Base-by-base conservation (phyloP, 495 filamentous ascomycete genomes). In the Penicillium robsamsonii region DNA sequence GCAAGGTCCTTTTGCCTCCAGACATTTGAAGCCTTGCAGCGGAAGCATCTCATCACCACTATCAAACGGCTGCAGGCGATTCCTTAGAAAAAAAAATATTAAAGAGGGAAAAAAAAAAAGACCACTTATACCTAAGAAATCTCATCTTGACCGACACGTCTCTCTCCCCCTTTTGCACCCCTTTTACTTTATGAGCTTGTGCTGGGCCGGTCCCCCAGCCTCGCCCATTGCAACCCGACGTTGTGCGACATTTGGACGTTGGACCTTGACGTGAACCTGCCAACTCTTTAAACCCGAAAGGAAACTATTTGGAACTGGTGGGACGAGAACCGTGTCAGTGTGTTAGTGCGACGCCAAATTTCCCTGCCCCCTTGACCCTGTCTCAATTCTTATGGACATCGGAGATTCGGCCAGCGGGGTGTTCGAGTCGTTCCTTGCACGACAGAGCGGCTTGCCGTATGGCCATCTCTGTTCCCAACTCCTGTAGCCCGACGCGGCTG, bases 391-490 rank as follows among this genome's bases (percentile, higher is more conserved):
- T 73, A 74, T 74, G 73, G 73, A 69, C 70, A 62, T 63, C 62
- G 59, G 61, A 57, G 49, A 65, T 60, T 57, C 66, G 59, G 61
- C 62, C 63, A 59, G 66, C 59, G 60, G 66, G 62, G 67, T 70
- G 66, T 69, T 67, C 64, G 63, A 70, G 67, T 71, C 66, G 62
- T 70, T 66, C 47, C 54, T 63, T 48, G 48, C 49, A 61, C 61
- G 57, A 64, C 63, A 53, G 53, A 61, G 43, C 57, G 57, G 60
- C 58, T 56, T 69, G 66, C 68, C 66, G 71, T 46, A 77, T 77
- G 75, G 75, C 73, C 70, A 68, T 75, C 70, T 69, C 73, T 42
- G 69, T 77, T 60, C 69, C 75, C 59, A 68, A 76, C 66, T 67
- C 66, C 58, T 70, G 60, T 70, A 77, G 64, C 63, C 71, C 69